Evolutionary conservation across 345 rosid species (phyloP), one percentile per base, ranked within the genome.

Genomic region (Anastatica hierochuntica): DNA sequence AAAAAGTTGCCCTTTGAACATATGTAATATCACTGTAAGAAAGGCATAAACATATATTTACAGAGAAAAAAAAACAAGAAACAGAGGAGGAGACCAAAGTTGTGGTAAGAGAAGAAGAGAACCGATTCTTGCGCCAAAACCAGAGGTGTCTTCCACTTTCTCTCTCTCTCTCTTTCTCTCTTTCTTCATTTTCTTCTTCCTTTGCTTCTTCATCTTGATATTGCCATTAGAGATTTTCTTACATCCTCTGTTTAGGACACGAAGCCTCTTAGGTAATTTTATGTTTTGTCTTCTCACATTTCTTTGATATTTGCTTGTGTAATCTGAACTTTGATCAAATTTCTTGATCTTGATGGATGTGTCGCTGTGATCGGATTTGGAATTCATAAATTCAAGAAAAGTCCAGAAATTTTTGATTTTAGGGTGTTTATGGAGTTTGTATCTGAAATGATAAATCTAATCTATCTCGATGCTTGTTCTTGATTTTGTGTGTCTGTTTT

Each of bases 51-150:
- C n/a, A n/a, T n/a, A n/a, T n/a, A n/a, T n/a, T n/a, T n/a, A n/a
- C n/a, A 24, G 49, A 53, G 15, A 6, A 16, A 31, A 17, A 43
- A 7, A 33, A n/a, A 35, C 1, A 14, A 10, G 13, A 27, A 21
- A 39, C 14, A 37, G 24, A 11, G n/a, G 64, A 43, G 36, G 60
- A 52, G 45, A 36, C 44, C 57, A 37, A 56, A 64, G 55, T 46
- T 46, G 54, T 45, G 68, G 68, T 39, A 29, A 39, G 35, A 36
- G 29, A 26, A 24, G 15, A 30, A 20, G 15, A 44, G 62, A 54
- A 42, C 60, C 71, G 65, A 30, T 51, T 23, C 37, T 66, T 52
- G 60, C 71, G 71, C 66, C 71, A 66, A 66, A 66, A 66, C 56
- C 66, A 59, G 27, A 43, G 65, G 46, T 35, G 44, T 41, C 53